phyloP scores from a whole-genome alignment of 345 rosid species.

The Brassica cretica region DNA sequence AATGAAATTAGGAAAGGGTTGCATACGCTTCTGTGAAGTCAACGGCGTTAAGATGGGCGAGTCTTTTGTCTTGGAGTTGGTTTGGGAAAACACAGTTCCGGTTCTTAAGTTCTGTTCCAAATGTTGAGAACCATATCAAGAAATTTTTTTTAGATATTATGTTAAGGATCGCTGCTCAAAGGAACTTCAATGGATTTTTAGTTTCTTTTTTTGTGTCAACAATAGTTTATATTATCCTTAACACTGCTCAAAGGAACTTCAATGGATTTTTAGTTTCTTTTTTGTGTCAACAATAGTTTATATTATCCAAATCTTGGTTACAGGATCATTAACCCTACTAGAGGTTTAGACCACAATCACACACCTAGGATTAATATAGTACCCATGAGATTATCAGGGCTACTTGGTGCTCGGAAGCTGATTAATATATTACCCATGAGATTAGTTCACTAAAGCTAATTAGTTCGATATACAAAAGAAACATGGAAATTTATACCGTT shows the following conservation, averaged over 20 bases:
- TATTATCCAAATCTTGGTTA: too few species aligned
- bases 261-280: background rate
- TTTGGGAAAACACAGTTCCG: slow-evolving; percentile 30
- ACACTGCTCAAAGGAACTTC: background rate
- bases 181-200: background rate
- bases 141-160: background rate
- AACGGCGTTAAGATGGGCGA: background rate
- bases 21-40: slow-evolving; percentile 17
- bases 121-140: slow-evolving; percentile 4
- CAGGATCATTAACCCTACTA: too few species aligned
- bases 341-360: too few species aligned
- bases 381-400: too few species aligned
- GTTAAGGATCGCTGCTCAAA: background rate
- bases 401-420: too few species aligned
- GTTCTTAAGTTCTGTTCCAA: slow-evolving; percentile 24
- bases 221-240: too few species aligned
- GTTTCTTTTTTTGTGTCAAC: background rate
- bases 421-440: too few species aligned
- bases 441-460: too few species aligned
- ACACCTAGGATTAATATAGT: too few species aligned
- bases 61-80: slow-evolving; percentile 28
- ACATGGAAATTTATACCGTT: too few species aligned
- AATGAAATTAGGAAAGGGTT: slow-evolving; percentile 15
- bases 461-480: too few species aligned
- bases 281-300: background rate